Evolutionary conservation across 306 rosid genomes (phyloP), one percentile per base, ranked within the genome.

Genomic region (Hylodesmum podocarpum): DNA sequence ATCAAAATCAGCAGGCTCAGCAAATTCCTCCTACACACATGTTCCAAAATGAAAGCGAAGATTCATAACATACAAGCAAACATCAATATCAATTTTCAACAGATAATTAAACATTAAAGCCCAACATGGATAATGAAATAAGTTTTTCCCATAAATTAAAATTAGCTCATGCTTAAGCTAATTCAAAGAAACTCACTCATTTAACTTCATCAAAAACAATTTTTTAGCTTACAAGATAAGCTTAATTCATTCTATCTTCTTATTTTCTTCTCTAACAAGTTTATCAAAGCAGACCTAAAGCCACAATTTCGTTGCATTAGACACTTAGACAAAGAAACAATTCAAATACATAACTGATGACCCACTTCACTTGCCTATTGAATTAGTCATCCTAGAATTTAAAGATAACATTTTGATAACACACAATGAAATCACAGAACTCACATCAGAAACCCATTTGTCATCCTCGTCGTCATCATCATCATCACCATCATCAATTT

Each of bases 1-100:
- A 83, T 82, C 84, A 69, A 86, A 21, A 5, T 87, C 81, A 34
- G 88, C 61, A 69, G 84, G 73, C 75, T 95, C 97, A 0, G 89
- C 89, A 68, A 90, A 87, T 41, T 89, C 94, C 36, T 84, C 97
- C 99, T 95, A 84, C 68, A 70, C 54, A 82, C 33, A 64, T 41
- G 78, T 71, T 61, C 49, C 67, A 51, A 10, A 71, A 24, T 51
- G 47, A 49, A 75, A 63, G 49, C 19, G 11, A 40, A 70, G 22
- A 22, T 16, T n/a, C 57, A 39, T 3, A 59, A 16, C 19, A 0
- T 33, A 18, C 1, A 63, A 62, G 3, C 33, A 40, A 18, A 47
- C 3, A 11, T 78, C 72, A 37, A 62, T 3, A 74, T 18, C 59
- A 37, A 31, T 37, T 9, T 55, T 68, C 18, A 53, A 29, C 7